Evolutionary conservation across 2,329 filamentous ascomycete species (phyloP), one percentile per base, ranked within the genome.

Genomic region (Alternaria triticimaculans): DNA sequence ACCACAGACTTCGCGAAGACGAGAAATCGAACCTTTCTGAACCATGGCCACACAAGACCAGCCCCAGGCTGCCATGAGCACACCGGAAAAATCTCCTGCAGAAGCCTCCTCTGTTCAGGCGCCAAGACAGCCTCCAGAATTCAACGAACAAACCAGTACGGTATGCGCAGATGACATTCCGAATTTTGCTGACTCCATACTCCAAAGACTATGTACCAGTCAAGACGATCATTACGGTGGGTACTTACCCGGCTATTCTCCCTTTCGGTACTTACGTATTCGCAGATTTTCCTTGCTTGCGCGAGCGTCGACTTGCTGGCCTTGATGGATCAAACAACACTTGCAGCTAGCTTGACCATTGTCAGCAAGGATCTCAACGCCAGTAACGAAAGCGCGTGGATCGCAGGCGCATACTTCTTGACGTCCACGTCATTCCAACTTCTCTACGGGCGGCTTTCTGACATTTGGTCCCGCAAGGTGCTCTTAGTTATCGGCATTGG

Each of bases 351-450:
- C 54, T 48, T 72, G 28, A 70, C 68, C 8, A 72, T 68, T 25
- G 53, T 72, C 21, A 66, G 62, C 26, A 67, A 60, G n/a, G 79
- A 80, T 25, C 65, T 82, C 0, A 67, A 79, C 73, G 76, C 81
- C 70, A 58, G 74, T 58, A 80, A 80, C 14, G 84, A 85, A 6
- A 89, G 89, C 56, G 82, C 85, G 0, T 88, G 86, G 86, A 84
- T 84, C 5, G 85, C 85, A 6, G 86, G 85, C 1, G 83, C 85
- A 3, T 84, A 83, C 11, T 78, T 88, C 45, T 83, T 88, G 37
- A 86, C 86, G 26, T 87, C 86, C 61, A 90, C 89, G 0, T 86
- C 87, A 30, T 91, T 90, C 65, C 88, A 89, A 67, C 86, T 90
- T 62, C 82, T 91, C 0, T 90, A 90, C 72, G 88, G 88, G 11